phyloP scores from a whole-genome alignment of 805 yeast species.

The Yarrowia phangngaensis region DNA sequence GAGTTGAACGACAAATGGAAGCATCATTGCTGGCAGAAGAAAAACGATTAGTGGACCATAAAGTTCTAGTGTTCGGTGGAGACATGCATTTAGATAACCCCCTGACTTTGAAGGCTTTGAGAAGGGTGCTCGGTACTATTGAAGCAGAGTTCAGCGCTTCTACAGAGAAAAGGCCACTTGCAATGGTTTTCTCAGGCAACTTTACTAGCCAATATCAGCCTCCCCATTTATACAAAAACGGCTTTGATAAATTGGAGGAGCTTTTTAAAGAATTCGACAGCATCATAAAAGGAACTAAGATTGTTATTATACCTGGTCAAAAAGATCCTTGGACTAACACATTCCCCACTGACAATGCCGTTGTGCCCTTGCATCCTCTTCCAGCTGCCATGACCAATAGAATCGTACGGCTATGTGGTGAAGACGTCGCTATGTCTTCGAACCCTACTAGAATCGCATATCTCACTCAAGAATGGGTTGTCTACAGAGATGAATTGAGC shows the following conservation, averaged over 20 bases:
- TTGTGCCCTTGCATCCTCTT: constrained; percentile 60
- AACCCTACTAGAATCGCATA: constrained; percentile 80
- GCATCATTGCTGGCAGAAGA: constrained; percentile 56
- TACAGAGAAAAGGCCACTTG: constrained; percentile 48
- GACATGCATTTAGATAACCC: constrained; percentile 63
- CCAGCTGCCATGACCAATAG: constrained; percentile 57
- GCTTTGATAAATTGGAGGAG: constrained; percentile 71
- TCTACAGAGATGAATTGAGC: constrained; percentile 70
- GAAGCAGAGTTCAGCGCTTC: constrained; percentile 47
- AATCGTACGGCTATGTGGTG: constrained; percentile 52
- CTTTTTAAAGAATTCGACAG: constrained; percentile 57
- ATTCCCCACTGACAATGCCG: constrained; percentile 41
- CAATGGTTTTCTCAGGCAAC: constrained; percentile 78
- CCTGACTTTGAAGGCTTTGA: constrained; percentile 57
- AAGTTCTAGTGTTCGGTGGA: constrained; percentile 68
- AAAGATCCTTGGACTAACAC: constrained; percentile 82
- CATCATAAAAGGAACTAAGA: constrained; percentile 50
- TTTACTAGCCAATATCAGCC: constrained; percentile 65
- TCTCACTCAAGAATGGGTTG: constrained; percentile 74
- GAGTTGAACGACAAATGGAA: constrained; percentile 60
- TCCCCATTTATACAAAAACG: constrained; percentile 49
- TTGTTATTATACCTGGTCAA: constrained; percentile 80
- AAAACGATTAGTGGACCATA: constrained; percentile 52
- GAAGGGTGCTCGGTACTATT: constrained; percentile 55
- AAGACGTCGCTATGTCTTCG: constrained; percentile 56